Evolutionary conservation across 257 asterid species (phyloP), one percentile per base, ranked within the genome.

Genomic region (Datura wrightii): DNA sequence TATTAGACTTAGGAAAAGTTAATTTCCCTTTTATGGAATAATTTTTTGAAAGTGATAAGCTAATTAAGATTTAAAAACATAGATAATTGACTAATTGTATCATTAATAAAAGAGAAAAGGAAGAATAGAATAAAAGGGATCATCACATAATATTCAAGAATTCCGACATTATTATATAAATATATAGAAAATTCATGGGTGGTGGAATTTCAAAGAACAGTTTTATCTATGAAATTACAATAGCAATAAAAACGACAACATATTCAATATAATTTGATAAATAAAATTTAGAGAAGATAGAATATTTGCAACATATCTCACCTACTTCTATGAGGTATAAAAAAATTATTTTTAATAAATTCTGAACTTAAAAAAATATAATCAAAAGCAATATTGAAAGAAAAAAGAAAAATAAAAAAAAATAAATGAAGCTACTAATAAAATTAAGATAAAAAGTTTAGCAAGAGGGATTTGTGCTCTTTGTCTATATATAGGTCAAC

Each of bases 401-500:
- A 8, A 63, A 63, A 63, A 5, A 63, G 31, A 2, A 5, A 63
- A 63, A 34, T 63, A 34, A 54, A 54, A 54, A 2, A 1, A 48
- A 48, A 48, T 48, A 0, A 48, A 48, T 3, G 3, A 48, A 8
- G 13, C 8, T 2, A 13, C 11, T 53, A 13, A 2, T 54, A n/a
- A 59, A 14, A 37, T 36, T 37, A 67, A 2, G 15, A 15, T 15
- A 10, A 13, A 67, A 65, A 39, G 14, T 6, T 69, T 39, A 69
- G 78, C 6, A 39, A 39, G 39, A 69, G 34, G 63, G 63, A 78
- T 52, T 78, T 52, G 63, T 78, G 41, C 82, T 78, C 60, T 31
- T 78, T 78, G 82, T 78, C 63, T 52, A 2, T 2, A 72, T 11
- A 52, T 78, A 78, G 63, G 82, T 78, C 82, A 78, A 78, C 82